Evolutionary conservation across 495 filamentous ascomycete genomes (phyloP), one percentile per base, ranked within the genome.

Genomic region (Hamigera avellanea): DNA sequence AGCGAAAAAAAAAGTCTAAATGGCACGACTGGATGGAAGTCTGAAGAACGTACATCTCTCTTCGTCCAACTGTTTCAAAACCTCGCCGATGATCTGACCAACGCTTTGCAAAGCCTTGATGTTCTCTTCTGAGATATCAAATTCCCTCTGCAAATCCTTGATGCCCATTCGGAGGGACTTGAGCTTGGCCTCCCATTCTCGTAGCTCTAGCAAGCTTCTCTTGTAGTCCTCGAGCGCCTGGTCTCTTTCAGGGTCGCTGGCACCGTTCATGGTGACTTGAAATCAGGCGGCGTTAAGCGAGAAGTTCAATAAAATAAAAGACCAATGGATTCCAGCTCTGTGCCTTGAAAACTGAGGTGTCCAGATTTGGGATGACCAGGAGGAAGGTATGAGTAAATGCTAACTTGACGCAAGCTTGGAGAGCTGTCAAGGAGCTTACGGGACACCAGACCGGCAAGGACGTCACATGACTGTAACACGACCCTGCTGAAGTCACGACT

Each of bases 101-200:
- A 99, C 91, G 64, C 93, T 96, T 70, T 99, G 91, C 48, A 99
- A 62, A 44, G 91, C 91, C 70, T 99, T 99, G 71, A 99, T 96
- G 67, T 96, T 96, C 43, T 99, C 93, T 61, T 99, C 91, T 17
- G 91, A 95, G 36, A 88, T 76, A 58, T 96, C 88, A 49, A 87
- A 96, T 41, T 96, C 88, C 43, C 83, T 86, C 50, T 94, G 86
- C 26, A 95, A 59, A 34, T 80, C 86, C 66, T 95, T 96, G 60
- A 99, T 94, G 26, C 95, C 93, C 62, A 88, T 62, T 30, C 91
- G 81, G 39, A 99, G 59, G 6, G 77, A 73, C 63, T 94, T 96
- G 31, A 98, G 70, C 71, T 96, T 98, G 15, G 93, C 79, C 58
- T 99, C 93, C 84, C 86, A 95, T 71, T 99, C 93, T 61, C 91